A percentile compares a stretch with the other conserved stretches of the same genome.
phyloP scores from a whole-genome alignment of 2,329 filamentous ascomycete species.

The Ophiognomonia clavigignenti-juglandacearum region DNA sequence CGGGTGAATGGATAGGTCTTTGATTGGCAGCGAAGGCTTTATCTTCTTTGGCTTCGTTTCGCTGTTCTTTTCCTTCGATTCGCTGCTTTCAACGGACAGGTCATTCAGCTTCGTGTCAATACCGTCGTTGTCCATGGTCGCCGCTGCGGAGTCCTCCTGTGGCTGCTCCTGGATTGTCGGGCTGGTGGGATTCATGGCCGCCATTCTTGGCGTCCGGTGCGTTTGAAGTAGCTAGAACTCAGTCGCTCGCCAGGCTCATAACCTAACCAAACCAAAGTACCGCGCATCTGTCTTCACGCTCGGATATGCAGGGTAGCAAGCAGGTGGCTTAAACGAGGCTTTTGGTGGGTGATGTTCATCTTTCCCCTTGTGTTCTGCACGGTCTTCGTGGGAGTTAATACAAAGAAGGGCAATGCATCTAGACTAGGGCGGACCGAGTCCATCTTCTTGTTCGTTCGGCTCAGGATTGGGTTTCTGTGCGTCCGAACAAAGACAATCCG shows the following conservation, averaged over 20 bases:
- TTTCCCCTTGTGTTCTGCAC: too few species aligned
- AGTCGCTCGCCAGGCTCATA: too few species aligned
- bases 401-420: constrained; percentile 10
- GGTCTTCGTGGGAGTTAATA: neutral
- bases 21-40: neutral
- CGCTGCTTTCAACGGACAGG: neutral
- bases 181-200: neutral
- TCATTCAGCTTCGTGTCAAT: neutral
- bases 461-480: neutral
- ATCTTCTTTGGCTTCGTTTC: neutral
- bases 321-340: neutral
- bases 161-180: neutral
- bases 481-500: neutral
- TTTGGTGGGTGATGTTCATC: neutral
- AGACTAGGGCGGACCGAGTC: constrained; percentile 4
- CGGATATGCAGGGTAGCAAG: neutral
- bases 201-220: neutral
- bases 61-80: neutral
- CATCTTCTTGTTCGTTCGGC: neutral
- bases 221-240: too few species aligned
- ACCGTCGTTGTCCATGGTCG: neutral
- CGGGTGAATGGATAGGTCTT: neutral
- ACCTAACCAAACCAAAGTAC: neutral
- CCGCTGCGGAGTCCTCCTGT: neutral
- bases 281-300: neutral